These are phyloP conservation scores for Lentinula sp. DNA, from an alignment of 768 basidiomycete genomes.

Conservation along the genomic window DNA sequence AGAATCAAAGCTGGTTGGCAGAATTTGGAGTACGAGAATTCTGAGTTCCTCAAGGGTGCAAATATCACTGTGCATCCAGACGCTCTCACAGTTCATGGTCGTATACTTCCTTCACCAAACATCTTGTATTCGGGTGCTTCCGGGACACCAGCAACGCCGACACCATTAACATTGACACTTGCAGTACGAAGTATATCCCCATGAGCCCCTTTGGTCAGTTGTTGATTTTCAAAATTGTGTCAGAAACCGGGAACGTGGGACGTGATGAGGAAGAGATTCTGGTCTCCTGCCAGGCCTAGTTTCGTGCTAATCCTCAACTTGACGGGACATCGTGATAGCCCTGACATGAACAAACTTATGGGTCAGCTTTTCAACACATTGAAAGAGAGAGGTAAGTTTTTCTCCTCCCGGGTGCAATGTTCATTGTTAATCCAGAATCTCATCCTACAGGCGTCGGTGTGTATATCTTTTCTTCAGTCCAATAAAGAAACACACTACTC, in stretches of 20 bases:
- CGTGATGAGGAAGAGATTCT: slow-evolving; percentile 20
- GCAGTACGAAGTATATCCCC: neutral
- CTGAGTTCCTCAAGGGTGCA: slow-evolving; percentile 34
- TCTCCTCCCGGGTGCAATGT: neutral
- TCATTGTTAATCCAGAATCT: neutral
- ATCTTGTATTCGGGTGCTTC: slow-evolving; percentile 20
- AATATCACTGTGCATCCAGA: slow-evolving; percentile 24
- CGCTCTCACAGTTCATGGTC: slow-evolving; percentile 28
- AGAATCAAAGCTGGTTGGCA: slow-evolving; percentile 22
- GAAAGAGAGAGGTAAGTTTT: slow-evolving; percentile 16
- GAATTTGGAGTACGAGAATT: slow-evolving; percentile 28
- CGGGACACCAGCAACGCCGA: neutral
- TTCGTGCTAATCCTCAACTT: slow-evolving; percentile 21
- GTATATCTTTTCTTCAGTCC: neutral
- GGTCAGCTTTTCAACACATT: slow-evolving; percentile 17
- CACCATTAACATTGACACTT: neutral
- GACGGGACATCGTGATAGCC: slow-evolving; percentile 8
- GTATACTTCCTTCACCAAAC: slow-evolving; percentile 24
- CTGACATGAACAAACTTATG: slow-evolving; percentile 13
- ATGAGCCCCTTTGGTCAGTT: neutral
- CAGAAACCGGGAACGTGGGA: slow-evolving; percentile 25
- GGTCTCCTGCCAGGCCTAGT: neutral
- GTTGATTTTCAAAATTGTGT: neutral
- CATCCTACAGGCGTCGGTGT: neutral
- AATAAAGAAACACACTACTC: too few species aligned